These are phyloP conservation scores for Kwoniella bestiolae DNA, from an alignment of 768 basidiomycete genomes.

Conservation along the genomic window DNA sequence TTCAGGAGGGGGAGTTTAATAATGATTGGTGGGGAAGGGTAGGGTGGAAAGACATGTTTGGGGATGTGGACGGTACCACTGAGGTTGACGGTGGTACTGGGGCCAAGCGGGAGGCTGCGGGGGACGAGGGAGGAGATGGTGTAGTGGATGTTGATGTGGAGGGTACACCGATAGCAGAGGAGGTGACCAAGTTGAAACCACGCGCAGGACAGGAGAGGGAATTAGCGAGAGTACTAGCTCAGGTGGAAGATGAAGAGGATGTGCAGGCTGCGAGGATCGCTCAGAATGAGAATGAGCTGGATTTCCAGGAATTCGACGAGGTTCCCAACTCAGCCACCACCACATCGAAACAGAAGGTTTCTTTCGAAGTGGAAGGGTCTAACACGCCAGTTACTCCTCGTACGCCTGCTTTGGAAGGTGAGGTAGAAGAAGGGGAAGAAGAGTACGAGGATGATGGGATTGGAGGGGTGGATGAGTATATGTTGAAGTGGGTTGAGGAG, in stretches of 20 bases:
- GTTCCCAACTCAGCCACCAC: conserved; percentile 33
- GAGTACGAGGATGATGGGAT: conserved; percentile 63
- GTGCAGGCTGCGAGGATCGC: conserved; percentile 78
- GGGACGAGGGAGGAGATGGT: conserved; percentile 29
- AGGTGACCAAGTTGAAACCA: conserved; percentile 28
- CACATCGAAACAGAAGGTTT: not conserved
- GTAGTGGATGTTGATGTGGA: conserved; percentile 48
- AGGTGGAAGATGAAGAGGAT: conserved; percentile 88
- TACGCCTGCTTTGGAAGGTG: conserved; percentile 46
- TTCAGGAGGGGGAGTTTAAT: conserved; percentile 84
- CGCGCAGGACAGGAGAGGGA: conserved; percentile 48
- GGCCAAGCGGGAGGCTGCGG: conserved; percentile 7
- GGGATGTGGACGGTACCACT: conserved; percentile 65
- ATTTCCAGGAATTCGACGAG: conserved; percentile 66
- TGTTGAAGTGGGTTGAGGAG: conserved; percentile 64
- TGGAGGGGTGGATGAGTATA: conserved; percentile 80
- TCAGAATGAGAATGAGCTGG: conserved; percentile 77
- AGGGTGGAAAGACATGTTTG: conserved; percentile 87
- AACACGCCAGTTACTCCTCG: not conserved
- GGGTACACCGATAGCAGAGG: conserved; percentile 37
- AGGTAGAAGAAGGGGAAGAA: conserved; percentile 52
- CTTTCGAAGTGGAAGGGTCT: not conserved
- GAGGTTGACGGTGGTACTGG: too few relatives aligned
- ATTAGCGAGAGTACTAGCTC: conserved; percentile 70
- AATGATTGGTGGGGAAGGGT: conserved; percentile 59